Base-by-base conservation (phyloP, 352 stramenopile genomes). In the Phytophthora fragariaefolia region DNA sequence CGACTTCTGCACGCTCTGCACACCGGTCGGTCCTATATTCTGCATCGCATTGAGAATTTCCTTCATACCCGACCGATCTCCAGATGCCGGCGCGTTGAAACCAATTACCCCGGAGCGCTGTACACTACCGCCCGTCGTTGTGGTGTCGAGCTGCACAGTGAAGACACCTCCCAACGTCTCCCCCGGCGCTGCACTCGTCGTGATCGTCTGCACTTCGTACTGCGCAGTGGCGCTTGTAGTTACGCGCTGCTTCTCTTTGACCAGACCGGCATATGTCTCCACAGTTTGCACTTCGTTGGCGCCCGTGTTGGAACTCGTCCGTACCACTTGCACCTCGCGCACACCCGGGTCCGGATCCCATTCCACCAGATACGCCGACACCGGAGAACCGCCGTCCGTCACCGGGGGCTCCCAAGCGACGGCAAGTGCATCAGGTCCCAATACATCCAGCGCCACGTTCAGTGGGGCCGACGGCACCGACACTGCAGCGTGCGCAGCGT, bases 281-380 rank as follows among this genome's bases (percentile, higher is more conserved):
- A 98, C 92, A 7, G 79, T 95, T 78, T 99, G 95, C 38, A 98
- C 83, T 71, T 98, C 95, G 73, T 99, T 99, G 18, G 95, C 66
- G 42, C 91, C 92, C 0, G 92, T 92, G 71, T 97, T 93, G 27
- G 81, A 79, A 15, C 64, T 79, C 22, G 88, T 95, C 30, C 69
- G 80, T 22, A 97, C 84, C 18, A 89, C 76, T 69, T 98, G 95
- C n/a, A 97, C 82, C 66, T 98, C 93, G 34, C 83, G 81, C 15
- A 86, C 81, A 28, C 93, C 93, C 13, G 91, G 89, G 48, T 92
- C 81, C 8, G 93, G 97, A 69, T 99, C 96, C 77, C 93, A 98
- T 63, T 98, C 90, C 40, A 98, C 82, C 28, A 92, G 51, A 57
- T 95, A 95, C 10, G 78, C 80, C 1, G 83, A 89, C 34, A 97